Conservation (phyloP, 2,329 filamentous ascomycete species). For the Juglanconis sp. region DNA sequence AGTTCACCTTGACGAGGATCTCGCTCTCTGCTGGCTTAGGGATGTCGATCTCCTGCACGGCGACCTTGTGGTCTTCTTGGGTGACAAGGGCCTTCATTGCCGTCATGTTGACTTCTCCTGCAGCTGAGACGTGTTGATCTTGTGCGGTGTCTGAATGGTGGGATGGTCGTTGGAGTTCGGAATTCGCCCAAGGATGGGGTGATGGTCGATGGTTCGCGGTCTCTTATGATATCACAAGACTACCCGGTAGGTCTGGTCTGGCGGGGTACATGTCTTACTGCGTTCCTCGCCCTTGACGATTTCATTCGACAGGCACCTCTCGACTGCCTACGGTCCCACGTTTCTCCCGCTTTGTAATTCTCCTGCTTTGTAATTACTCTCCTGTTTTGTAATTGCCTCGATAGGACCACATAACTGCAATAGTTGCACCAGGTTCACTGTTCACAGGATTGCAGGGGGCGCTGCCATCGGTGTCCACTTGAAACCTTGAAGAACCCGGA, state of each 20-base stretch:
- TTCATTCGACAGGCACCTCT: too few species aligned
- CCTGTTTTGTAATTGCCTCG: too few species aligned
- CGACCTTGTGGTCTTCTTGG: constrained; percentile 25
- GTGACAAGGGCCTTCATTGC: constrained; percentile 37
- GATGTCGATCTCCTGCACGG: constrained; percentile 27
- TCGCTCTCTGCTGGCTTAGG: constrained; percentile 29
- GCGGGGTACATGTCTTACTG: too few species aligned
- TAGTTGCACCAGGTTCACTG: too few species aligned
- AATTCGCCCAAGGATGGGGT: not conserved
- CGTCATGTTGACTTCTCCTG: not conserved
- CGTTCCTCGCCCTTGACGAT: too few species aligned
- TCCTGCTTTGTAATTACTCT: too few species aligned
- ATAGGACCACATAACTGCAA: too few species aligned
- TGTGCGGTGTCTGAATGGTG: not conserved
- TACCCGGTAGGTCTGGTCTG: not conserved
- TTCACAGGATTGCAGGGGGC: too few species aligned
- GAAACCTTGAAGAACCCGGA: too few species aligned
- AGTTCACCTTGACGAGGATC: constrained; percentile 31
- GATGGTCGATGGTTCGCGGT: not conserved
- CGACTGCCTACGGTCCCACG: too few species aligned
- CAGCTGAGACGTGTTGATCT: not conserved
- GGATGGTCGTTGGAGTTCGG: not conserved
- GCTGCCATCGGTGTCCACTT: too few species aligned
- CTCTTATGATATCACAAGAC: not conserved
- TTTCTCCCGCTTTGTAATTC: too few species aligned